phyloP scores from a whole-genome alignment of 2,329 filamentous ascomycete species.

The Epichloe festucae region DNA sequence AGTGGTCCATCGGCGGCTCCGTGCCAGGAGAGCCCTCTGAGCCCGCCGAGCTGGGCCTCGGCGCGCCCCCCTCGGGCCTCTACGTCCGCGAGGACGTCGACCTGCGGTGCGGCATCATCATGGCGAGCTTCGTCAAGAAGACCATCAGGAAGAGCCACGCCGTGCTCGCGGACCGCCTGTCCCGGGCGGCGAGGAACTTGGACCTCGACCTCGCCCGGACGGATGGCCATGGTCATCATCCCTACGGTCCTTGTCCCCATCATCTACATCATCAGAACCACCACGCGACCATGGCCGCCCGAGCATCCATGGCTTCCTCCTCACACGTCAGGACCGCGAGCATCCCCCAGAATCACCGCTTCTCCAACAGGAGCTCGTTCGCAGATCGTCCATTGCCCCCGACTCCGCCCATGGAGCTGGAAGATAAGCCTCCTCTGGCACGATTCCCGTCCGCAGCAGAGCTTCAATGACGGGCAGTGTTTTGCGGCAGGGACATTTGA shows the following conservation, averaged over 20 bases:
- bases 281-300: no score
- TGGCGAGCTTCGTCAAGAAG: slow-evolving; percentile 67
- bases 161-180: slow-evolving; percentile 53
- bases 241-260: no score
- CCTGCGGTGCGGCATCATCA: slow-evolving; percentile 63
- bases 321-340: no score
- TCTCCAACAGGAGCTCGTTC: not conserved
- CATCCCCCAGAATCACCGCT: not conserved
- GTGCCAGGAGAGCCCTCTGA: slow-evolving; percentile 56
- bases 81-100: slow-evolving; percentile 81
- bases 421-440: not conserved
- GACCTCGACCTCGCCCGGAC: no score
- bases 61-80: slow-evolving; percentile 53
- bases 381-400: not conserved
- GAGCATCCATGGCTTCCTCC: no score
- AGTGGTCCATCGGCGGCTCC: slow-evolving; percentile 64
- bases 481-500: no score
- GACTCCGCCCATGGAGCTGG: not conserved
- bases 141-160: slow-evolving; percentile 67
- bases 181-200: not conserved
- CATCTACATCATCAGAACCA: no score
- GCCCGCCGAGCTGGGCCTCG: slow-evolving; percentile 52
- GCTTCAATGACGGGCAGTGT: not conserved
- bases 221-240: no score
- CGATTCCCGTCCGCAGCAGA: not conserved